phyloP scores from a whole-genome alignment of 2,329 filamentous ascomycete species.

The Fusarium sarcochroum region DNA sequence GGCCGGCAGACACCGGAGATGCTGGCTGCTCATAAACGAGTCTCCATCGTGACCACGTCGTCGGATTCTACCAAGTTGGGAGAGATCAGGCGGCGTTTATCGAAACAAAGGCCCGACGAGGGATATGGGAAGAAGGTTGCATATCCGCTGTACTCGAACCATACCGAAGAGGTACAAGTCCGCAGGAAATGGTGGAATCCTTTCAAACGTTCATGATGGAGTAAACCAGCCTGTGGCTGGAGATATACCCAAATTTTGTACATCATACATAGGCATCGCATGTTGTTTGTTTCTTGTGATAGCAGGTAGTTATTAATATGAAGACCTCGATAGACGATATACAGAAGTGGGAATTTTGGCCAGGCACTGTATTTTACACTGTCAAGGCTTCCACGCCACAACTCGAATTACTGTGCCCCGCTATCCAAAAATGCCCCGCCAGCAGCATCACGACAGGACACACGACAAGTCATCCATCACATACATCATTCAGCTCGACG shows the following conservation, averaged over 20 bases:
- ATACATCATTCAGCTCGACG: constrained; percentile 14
- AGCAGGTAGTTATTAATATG: no score
- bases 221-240: background rate
- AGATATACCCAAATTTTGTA: background rate
- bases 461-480: constrained; percentile 33
- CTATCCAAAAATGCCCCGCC: constrained; percentile 51
- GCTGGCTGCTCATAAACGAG: constrained; percentile 30
- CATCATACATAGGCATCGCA: no score
- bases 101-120: constrained; percentile 19
- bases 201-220: constrained; percentile 23
- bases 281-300: no score
- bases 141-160: constrained; percentile 41
- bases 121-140: constrained; percentile 17
- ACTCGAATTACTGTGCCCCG: constrained; percentile 47
- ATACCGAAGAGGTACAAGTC: constrained; percentile 23
- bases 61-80: constrained; percentile 63
- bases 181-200: constrained; percentile 46
- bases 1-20: constrained; percentile 15
- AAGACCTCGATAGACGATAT: no score
- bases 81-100: constrained; percentile 54
- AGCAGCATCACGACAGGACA: constrained; percentile 38
- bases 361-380: constrained; percentile 23
- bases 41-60: constrained; percentile 54
- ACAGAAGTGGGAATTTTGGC: no score
- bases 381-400: constrained; percentile 39